Base-by-base conservation (phyloP, 2,329 filamentous ascomycete species). In the Zymoseptoria brevis region DNA sequence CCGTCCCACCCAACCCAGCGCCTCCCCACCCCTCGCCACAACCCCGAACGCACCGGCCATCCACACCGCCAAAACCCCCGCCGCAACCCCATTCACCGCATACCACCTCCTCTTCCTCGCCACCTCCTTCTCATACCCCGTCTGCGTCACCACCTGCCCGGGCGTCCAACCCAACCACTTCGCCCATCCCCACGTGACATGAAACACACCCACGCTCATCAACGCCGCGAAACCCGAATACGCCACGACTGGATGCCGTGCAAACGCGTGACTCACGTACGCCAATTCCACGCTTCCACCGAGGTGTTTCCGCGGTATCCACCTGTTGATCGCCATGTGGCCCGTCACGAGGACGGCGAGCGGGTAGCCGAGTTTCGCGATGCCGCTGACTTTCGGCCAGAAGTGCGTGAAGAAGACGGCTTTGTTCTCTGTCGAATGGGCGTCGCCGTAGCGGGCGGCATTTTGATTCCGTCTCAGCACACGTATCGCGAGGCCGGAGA, bases 211-310 rank as follows among this genome's bases (percentile, higher is more conserved):
- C 0, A 87, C 75, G 16, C 77, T 77, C 6, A 96, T 77, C 54
- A 96, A 78, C 1, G 85, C 80, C 1, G 78, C 69, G 72, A 95
- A 96, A 1, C 87, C 86, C 1, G 81, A 66, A 72, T 85, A 87
- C n/a, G 88, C 84, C 8, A 87, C 72, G 1, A 80, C 65, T 0
- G 87, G 85, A 68, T 89, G 87, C 13, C 83, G 81, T 29, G 88
- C 85, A 70, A 96, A 94, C 2, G 89, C 90, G 74, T 97, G 92
- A 11, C 87, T 84, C 7, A 96, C 86, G 72, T 89, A 97, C 11
- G 84, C 86, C 11, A 97, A 77, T 0, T 89, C 89, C 49, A 96
- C 86, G 57, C 93, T 87, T n/a, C 89, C 89, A 68, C 86, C 57
- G 95, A 89, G 51, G 90, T 82, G 26, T 83, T 92, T 74, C 35